phyloP scores from a whole-genome alignment of 768 basidiomycete genomes.

The Lactarius sanguifluus region DNA sequence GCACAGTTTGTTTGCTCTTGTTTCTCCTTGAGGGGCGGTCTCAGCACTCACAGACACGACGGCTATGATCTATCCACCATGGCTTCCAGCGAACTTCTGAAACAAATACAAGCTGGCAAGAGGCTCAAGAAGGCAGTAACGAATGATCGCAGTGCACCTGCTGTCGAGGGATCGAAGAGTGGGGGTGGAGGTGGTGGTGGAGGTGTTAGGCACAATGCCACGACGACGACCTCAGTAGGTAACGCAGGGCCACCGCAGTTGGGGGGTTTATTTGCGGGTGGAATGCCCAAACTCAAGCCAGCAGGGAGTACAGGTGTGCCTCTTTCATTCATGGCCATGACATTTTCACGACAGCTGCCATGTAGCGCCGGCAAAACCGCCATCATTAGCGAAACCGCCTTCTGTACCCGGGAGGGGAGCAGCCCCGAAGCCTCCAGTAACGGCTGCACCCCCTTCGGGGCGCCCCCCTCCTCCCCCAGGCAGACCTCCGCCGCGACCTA shows the following conservation, averaged over 20 bases:
- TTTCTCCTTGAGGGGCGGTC: conserved; percentile 6
- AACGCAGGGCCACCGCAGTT: conserved; percentile 72
- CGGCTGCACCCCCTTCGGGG: conserved; percentile 31
- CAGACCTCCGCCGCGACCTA: conserved; percentile 30
- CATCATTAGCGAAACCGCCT: conserved; percentile 27
- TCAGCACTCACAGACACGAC: conserved; percentile 6
- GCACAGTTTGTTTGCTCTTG: conserved; percentile 15
- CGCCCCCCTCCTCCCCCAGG: conserved; percentile 35
- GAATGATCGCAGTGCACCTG: conserved; percentile 75
- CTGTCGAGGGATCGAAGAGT: conserved; percentile 48
- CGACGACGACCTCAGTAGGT: conserved; percentile 31
- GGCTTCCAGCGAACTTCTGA: conserved; percentile 74
- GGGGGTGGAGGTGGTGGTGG: conserved; percentile 36
- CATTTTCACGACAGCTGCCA: background rate
- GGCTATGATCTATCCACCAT: conserved; percentile 38
- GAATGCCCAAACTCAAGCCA: conserved; percentile 87
- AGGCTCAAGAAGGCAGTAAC: conserved; percentile 80
- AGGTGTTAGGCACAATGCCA: conserved; percentile 40
- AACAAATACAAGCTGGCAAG: conserved; percentile 82
- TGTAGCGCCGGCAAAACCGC: conserved; percentile 31
- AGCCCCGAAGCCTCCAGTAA: conserved; percentile 33
- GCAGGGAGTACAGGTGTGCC: conserved; percentile 45
- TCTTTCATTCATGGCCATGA: background rate
- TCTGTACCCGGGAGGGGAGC: conserved; percentile 40
- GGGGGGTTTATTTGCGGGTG: conserved; percentile 84